These are phyloP conservation scores for Rhizoclosmatium globosum DNA, from an alignment of 192 early-diverging fungal species.

Conservation along the genomic window DNA sequence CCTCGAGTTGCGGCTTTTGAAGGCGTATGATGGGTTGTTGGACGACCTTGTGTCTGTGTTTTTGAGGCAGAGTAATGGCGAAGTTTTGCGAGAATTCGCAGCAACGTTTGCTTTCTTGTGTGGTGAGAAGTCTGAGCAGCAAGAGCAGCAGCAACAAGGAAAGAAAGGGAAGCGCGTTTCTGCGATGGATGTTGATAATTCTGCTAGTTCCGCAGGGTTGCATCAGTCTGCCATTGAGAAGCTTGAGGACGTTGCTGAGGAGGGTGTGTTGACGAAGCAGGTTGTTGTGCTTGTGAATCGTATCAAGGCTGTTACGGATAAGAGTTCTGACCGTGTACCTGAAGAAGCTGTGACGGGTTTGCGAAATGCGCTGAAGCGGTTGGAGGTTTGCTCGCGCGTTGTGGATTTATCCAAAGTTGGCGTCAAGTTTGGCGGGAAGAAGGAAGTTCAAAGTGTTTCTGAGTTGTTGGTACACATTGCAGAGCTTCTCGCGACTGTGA, in stretches of 20 bases:
- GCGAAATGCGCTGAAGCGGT: not conserved
- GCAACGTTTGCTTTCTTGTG: slow-evolving; percentile 33
- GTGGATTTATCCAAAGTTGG: slow-evolving; percentile 3
- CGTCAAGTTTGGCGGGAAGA: not conserved
- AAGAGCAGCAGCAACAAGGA: too few species aligned
- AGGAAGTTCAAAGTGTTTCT: not conserved
- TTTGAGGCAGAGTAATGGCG: slow-evolving; percentile 41
- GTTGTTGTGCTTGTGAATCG: not conserved
- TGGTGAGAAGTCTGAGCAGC: slow-evolving; percentile 9
- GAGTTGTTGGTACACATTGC: not conserved
- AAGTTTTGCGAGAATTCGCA: slow-evolving; percentile 45
- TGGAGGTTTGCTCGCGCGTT: not conserved
- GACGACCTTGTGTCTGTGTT: slow-evolving; percentile 47
- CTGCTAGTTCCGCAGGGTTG: slow-evolving; percentile 4
- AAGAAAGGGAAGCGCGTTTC: slow-evolving; percentile 9
- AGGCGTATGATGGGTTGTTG: slow-evolving; percentile 49
- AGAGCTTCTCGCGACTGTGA: not conserved
- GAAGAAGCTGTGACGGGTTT: not conserved
- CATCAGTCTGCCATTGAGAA: slow-evolving; percentile 24
- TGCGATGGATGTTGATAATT: slow-evolving; percentile 11
- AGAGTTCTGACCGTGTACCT: not conserved
- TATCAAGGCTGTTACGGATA: not conserved
- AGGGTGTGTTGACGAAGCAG: not conserved
- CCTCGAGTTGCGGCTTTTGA: slow-evolving; percentile 51
- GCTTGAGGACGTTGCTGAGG: slow-evolving; percentile 10